Evolutionary conservation across 2,329 filamentous ascomycete species (phyloP).

Genomic region (Knufia petricola): DNA sequence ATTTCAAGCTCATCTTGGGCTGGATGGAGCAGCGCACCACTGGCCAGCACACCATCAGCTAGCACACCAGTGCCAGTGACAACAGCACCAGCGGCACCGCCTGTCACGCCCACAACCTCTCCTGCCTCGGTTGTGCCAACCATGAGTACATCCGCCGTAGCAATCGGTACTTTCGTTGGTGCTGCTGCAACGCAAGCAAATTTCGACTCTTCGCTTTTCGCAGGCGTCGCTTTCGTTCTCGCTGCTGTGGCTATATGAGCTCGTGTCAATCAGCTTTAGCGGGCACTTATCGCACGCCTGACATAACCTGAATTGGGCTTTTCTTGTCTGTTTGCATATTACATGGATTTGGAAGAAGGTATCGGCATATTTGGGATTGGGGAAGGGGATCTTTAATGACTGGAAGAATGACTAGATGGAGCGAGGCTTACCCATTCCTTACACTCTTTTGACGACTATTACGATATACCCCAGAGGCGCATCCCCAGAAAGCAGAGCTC

Average conservation of each 20-base stretch:
- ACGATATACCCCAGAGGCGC: conserved; percentile 6
- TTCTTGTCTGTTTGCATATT: conserved; percentile 1
- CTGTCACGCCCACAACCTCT: not conserved
- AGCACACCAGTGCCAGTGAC: conserved; percentile 8
- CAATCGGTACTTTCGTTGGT: conserved; percentile 3
- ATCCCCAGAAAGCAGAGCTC: not conserved
- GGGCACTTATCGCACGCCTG: not conserved
- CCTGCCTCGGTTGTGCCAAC: conserved; percentile 4
- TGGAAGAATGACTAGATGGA: conserved; percentile 1
- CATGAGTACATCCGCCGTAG: not conserved
- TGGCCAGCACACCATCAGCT: no score
- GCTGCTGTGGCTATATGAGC: conserved; percentile 5
- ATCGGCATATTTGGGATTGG: not conserved
- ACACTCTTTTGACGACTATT: conserved; percentile 7
- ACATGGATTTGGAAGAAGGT: not conserved
- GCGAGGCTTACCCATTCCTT: conserved; percentile 3
- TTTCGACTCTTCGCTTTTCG: not conserved
- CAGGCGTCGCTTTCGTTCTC: conserved; percentile 6
- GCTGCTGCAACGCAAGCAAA: not conserved
- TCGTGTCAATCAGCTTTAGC: not conserved
- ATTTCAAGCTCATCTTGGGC: not conserved
- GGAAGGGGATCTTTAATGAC: conserved; percentile 7
- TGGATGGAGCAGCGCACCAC: not conserved
- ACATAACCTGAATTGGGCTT: not conserved
- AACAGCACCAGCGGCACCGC: conserved; percentile 2